These are phyloP conservation scores for Pyrenophora tritici-repentis DNA, from an alignment of 2,329 filamentous ascomycete genomes.

Conservation along the genomic window DNA sequence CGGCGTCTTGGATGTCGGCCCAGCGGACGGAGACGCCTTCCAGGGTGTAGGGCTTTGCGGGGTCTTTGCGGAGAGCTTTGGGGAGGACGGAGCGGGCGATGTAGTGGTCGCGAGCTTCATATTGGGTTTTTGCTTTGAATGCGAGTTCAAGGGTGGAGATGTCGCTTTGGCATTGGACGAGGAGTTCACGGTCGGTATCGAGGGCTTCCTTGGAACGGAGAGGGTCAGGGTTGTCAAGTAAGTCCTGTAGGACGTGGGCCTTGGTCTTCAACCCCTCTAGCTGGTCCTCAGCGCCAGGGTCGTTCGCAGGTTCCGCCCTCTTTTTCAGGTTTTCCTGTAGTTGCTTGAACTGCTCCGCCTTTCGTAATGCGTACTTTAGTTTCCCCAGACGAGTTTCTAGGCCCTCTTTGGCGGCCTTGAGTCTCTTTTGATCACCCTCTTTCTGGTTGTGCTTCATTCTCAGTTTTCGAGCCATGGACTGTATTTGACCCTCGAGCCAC, in stretches of 20 bases:
- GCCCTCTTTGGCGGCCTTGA: constrained; percentile 27
- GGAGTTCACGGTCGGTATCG: constrained; percentile 16
- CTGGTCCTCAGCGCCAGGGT: constrained; percentile 24
- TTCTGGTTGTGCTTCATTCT: constrained; percentile 34
- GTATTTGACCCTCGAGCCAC: constrained; percentile 35
- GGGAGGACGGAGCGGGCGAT: constrained; percentile 34
- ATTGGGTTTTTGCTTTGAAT: constrained; percentile 26
- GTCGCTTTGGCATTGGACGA: constrained; percentile 17
- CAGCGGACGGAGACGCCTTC: constrained; percentile 38
- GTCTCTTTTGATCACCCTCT: constrained; percentile 30
- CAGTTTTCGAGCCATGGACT: constrained; percentile 28
- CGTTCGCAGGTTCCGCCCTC: constrained; percentile 27
- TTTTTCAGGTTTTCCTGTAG: constrained; percentile 19
- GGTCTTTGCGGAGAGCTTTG: constrained; percentile 18
- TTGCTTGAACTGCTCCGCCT: constrained; percentile 30
- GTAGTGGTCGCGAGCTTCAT: constrained; percentile 21
- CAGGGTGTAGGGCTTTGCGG: constrained; percentile 30
- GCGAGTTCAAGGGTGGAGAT: constrained; percentile 28
- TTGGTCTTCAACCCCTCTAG: constrained; percentile 22
- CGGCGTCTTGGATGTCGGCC: constrained; percentile 41
- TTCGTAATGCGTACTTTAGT: constrained; percentile 31
- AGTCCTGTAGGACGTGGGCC: constrained; percentile 12
- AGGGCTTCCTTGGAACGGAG: constrained; percentile 15
- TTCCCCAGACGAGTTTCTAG: constrained; percentile 30
- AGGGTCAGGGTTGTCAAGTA: constrained; percentile 23